These are phyloP conservation scores for Macrocybe sp. DNA, from an alignment of 1,284 basidiomycete genomes.

Conservation along the genomic window DNA sequence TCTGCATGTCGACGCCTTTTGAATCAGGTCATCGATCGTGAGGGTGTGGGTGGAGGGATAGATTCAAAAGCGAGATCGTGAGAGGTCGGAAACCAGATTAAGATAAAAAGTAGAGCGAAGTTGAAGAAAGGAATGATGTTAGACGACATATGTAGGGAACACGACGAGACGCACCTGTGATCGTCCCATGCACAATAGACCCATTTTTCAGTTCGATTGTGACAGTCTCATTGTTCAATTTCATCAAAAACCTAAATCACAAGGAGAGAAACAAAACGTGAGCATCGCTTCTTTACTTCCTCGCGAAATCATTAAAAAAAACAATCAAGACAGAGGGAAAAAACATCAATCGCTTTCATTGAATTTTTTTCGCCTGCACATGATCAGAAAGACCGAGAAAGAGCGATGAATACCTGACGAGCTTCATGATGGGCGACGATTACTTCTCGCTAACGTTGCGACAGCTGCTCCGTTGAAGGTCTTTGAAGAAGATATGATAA, in stretches of 20 bases:
- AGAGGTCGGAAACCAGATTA: slow-evolving; percentile 1
- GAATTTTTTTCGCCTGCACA: too few species aligned
- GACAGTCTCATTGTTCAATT: slow-evolving; percentile 99
- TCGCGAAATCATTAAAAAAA: too few species aligned
- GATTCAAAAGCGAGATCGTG: slow-evolving; percentile 1
- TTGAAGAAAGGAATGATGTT: not conserved
- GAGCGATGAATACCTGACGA: too few species aligned
- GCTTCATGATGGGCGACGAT: too few species aligned
- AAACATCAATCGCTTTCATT: too few species aligned
- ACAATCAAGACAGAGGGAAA: too few species aligned
- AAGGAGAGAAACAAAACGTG: slow-evolving; percentile 5
- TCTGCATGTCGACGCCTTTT: slow-evolving; percentile 90
- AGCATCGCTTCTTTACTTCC: not conserved
- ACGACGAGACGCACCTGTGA: slow-evolving; percentile 68
- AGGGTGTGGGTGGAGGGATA: not conserved
- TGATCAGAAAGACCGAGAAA: too few species aligned
- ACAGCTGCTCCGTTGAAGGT: too few species aligned
- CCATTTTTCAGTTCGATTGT: slow-evolving; percentile 99
- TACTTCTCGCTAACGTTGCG: too few species aligned
- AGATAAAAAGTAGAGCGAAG: slow-evolving; percentile 2
- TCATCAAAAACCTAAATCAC: slow-evolving; percentile 88
- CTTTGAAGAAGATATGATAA: too few species aligned
- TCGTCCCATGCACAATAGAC: slow-evolving; percentile 92
- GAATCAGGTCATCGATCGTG: not conserved
- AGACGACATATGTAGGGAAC: slow-evolving; percentile 2